Percentiles rank a stretch among this genome's conserved stretches.
Conservation (phyloP, 2,329 filamentous ascomycete genomes). For the Niveomyces coronatus region DNA sequence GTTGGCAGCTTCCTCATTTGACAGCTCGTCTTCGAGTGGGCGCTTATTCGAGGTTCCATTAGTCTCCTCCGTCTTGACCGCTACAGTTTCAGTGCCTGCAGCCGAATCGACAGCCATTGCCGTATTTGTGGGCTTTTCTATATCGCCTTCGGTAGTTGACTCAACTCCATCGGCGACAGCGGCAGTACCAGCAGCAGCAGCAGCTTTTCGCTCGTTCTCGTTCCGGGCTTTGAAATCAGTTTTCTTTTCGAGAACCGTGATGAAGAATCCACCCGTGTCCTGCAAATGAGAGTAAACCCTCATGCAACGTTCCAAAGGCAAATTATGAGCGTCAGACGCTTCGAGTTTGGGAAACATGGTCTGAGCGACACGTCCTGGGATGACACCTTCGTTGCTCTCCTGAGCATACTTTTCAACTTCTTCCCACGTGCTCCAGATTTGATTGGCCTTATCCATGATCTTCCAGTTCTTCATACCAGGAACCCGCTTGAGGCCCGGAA, state of each 20-base stretch:
- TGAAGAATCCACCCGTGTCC: conserved; percentile 96
- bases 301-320: conserved; percentile 85
- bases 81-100: conserved; percentile 17
- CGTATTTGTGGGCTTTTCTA: conserved; percentile 21
- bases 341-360: conserved; percentile 71
- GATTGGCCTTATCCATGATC: conserved; percentile 78
- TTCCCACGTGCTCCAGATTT: conserved; percentile 71
- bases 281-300: conserved; percentile 91
- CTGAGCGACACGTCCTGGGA: conserved; percentile 60
- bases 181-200: too few species aligned
- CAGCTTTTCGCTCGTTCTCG: conserved; percentile 45
- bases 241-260: conserved; percentile 87
- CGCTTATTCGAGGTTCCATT: conserved; percentile 23
- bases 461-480: conserved; percentile 76
- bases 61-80: conserved; percentile 20
- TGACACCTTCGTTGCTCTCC: conserved; percentile 40
- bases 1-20: conserved; percentile 27
- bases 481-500: conserved; percentile 66
- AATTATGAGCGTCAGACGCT: conserved; percentile 41
- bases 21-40: conserved; percentile 22
- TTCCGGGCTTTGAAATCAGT: conserved; percentile 71
- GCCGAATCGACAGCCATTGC: conserved; percentile 16
- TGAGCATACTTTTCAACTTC: conserved; percentile 64
- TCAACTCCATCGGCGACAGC: conserved; percentile 7
- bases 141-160: conserved; percentile 17